These are phyloP conservation scores for Apiospora pterosperma DNA, from an alignment of 2,329 filamentous ascomycete genomes.

Conservation along the genomic window DNA sequence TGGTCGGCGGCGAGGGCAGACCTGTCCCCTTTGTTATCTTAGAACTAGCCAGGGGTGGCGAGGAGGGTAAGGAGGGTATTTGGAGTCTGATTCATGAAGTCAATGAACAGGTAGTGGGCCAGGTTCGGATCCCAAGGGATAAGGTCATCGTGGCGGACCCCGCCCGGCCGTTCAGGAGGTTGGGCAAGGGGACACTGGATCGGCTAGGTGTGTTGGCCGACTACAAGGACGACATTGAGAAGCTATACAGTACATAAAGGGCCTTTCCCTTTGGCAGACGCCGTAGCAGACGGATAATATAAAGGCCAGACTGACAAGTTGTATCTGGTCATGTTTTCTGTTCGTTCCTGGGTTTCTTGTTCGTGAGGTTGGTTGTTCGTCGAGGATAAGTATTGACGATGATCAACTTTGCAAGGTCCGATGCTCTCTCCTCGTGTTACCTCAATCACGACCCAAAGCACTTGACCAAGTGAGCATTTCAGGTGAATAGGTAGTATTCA, in stretches of 20 bases:
- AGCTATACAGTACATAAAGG: not conserved
- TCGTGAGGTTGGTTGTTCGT: no score
- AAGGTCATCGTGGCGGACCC: slow-evolving; percentile 4
- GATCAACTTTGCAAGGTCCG: no score
- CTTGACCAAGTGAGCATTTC: not conserved
- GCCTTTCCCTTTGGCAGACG: not conserved
- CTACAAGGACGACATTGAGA: slow-evolving; percentile 4
- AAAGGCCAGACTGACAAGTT: not conserved
- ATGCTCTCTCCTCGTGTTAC: no score
- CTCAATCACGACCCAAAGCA: not conserved
- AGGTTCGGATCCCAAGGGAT: slow-evolving; percentile 1
- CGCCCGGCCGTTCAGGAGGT: not conserved
- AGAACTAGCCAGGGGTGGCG: not conserved
- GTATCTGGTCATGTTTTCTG: no score
- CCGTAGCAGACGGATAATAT: not conserved
- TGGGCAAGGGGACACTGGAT: slow-evolving; percentile 7
- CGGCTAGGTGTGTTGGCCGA: slow-evolving; percentile 4
- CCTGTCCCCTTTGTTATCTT: slow-evolving; percentile 4
- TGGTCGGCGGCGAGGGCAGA: slow-evolving; percentile 7
- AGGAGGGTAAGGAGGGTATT: not conserved
- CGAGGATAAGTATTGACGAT: no score
- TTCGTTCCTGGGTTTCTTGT: no score
- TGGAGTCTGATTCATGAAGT: not conserved
- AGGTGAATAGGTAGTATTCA: no score
- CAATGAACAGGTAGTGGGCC: slow-evolving; percentile 1